Base-by-base conservation (phyloP, 208 protist species). In the Leishmania gerbilli region DNA sequence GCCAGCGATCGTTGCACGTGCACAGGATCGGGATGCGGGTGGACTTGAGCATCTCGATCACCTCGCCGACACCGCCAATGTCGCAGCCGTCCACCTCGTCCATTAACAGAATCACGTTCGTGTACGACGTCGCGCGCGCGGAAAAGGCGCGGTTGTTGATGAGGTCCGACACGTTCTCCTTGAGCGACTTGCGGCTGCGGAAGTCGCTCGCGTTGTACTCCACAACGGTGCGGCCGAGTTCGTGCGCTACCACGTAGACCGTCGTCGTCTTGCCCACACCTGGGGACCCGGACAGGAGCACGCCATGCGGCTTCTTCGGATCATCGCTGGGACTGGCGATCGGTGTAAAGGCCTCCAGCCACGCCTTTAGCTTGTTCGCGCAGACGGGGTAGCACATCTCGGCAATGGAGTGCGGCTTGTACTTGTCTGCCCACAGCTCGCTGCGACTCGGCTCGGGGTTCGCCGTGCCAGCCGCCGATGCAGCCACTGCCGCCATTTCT, bases 41-140 rank as follows among this genome's bases (percentile, higher is more conserved):
- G 3, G 80, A 85, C 76, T 99, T 98, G 67, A 99, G 98, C 83
- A 99, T 92, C 75, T 98, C 62, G 75, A 99, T 97, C 15, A 99
- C 87, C 84, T 99, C 98, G 27, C 92, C 89, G 31, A 99, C 91
- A 62, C 99, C 99, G 15, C 99, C 99, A 62, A 98, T 87, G 89
- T 99, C 99, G 94, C 99, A 99, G 75, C 99, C 99, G 84, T 99
- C 99, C 24, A 99, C 99, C 90, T 99, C 99, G 88, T 99, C 99
- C 98, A 99, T 99, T 19, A 99, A 92, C 1, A 99, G 85, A 60
- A 98, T 74, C 56, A 90, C 86, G n/a, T 93, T 95, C 13, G 93
- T 88, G 79, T 97, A 92, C n/a, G 89, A 89, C 4, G 80, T 87
- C 56, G 85, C 88, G 37, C 81, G 49, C 9, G 79, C 24, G n/a